Percentiles rank a stretch among this genome's conserved stretches.
phyloP scores from a whole-genome alignment of 176 grass and related monocot genomes.

The Rhynchospora pubera region DNA sequence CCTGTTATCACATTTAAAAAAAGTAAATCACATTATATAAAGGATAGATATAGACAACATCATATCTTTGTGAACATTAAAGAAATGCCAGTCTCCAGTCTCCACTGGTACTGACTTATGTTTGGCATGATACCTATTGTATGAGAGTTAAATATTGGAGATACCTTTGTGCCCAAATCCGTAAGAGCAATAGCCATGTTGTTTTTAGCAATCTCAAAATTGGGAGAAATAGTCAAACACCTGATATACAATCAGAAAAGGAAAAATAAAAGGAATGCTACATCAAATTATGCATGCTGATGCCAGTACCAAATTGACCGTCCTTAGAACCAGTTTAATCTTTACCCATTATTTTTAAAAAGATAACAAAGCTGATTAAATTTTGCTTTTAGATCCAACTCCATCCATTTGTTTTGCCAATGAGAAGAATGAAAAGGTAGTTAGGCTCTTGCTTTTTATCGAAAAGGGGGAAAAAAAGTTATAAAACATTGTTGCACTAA shows the following conservation, averaged over 20 bases:
- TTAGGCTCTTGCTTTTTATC: neutral
- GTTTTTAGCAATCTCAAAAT: conserved; percentile 99
- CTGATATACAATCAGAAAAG: conserved; percentile 39
- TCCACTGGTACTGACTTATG: conserved; percentile 7
- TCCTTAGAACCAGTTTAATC: conserved; percentile 8
- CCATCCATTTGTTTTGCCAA: neutral
- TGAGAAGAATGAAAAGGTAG: neutral
- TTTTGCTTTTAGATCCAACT: no score
- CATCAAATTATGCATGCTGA: conserved; percentile 7
- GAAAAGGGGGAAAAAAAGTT: neutral
- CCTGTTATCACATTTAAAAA: conserved; percentile 37
- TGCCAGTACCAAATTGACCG: conserved; percentile 3
- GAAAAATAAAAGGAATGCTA: neutral
- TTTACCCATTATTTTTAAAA: neutral
- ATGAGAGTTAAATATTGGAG: conserved; percentile 16
- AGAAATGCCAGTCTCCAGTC: conserved; percentile 9
- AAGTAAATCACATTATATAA: conserved; percentile 1
- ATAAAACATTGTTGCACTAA: neutral
- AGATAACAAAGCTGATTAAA: no score
- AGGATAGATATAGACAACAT: neutral
- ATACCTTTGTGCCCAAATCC: conserved; percentile 96
- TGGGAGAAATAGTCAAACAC: conserved; percentile 93
- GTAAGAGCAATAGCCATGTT: conserved; percentile 99
- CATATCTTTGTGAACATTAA: conserved; percentile 7
- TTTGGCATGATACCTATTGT: neutral